phyloP scores from a whole-genome alignment of 257 asterid genomes.

The Lycium barbarum region DNA sequence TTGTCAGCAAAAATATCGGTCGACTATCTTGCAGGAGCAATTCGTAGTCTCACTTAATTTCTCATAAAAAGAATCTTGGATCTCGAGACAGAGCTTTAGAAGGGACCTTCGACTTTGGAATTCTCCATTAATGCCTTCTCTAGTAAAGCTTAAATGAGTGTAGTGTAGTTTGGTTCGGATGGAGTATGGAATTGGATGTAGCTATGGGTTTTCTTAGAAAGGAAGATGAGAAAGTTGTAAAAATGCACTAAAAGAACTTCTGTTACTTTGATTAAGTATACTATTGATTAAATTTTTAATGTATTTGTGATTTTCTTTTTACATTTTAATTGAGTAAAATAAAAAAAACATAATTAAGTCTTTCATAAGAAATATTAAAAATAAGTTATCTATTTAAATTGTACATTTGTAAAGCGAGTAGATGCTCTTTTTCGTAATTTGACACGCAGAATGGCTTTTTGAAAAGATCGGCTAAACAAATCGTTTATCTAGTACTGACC shows the following conservation, averaged over 20 bases:
- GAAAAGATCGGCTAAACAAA: not conserved
- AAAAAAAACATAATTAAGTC: not conserved
- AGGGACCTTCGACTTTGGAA: not conserved
- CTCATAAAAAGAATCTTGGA: not conserved
- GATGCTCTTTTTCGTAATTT: not conserved
- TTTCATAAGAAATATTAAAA: not conserved
- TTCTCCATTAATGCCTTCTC: not conserved
- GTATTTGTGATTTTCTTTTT: slow-evolving; percentile 19
- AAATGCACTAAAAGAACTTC: not conserved
- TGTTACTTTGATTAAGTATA: not conserved
- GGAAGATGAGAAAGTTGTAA: not conserved
- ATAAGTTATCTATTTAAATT: slow-evolving; percentile 1
- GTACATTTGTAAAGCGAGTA: not conserved
- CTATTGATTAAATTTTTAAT: not conserved
- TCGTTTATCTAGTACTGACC: not conserved
- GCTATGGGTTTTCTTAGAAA: not conserved
- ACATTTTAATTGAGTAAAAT: slow-evolving; percentile 15
- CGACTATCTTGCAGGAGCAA: not conserved
- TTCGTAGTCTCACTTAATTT: not conserved
- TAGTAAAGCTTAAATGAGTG: not conserved
- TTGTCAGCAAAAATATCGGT: not conserved
- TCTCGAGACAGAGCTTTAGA: not conserved
- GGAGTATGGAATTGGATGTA: not conserved
- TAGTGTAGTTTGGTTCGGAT: not conserved
- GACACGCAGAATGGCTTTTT: not conserved